A percentile compares a stretch with the other conserved stretches of the same genome.
These are phyloP conservation scores for Astrothelium subdiscretum DNA, from an alignment of 495 filamentous ascomycete species.

Conservation along the genomic window DNA sequence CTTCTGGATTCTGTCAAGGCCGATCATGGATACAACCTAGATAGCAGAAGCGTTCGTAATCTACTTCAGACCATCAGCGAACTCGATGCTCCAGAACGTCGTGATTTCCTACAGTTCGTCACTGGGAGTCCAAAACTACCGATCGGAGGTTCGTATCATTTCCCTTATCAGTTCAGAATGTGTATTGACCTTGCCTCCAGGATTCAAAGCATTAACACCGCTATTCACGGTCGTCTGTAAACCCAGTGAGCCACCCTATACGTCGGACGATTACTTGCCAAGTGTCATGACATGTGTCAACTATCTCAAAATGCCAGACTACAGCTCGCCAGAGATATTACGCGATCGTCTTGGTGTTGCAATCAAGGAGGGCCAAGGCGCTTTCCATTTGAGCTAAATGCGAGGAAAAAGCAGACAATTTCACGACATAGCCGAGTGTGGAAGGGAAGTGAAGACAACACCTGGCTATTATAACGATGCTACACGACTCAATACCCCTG, in stretches of 20 bases:
- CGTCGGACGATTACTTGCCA: slow-evolving; percentile 91
- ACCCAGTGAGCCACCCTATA: slow-evolving; percentile 87
- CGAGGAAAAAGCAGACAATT: neutral
- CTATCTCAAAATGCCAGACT: slow-evolving; percentile 97
- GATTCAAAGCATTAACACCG: slow-evolving; percentile 91
- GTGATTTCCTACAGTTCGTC: slow-evolving; percentile 96
- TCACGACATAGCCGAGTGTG: neutral
- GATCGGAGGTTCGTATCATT: slow-evolving; percentile 68
- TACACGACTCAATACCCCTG: neutral
- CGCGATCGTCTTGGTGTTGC: slow-evolving; percentile 66
- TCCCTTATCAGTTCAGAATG: slow-evolving; percentile 4
- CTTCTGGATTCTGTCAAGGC: slow-evolving; percentile 98
- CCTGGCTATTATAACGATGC: neutral
- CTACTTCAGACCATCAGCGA: slow-evolving; percentile 94
- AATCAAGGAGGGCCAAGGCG: slow-evolving; percentile 94
- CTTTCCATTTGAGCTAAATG: slow-evolving; percentile 82
- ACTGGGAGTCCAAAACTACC: slow-evolving; percentile 97
- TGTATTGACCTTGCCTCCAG: slow-evolving; percentile 40
- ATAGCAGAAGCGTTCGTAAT: slow-evolving; percentile 93
- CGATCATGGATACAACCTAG: slow-evolving; percentile 99
- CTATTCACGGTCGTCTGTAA: slow-evolving; percentile 99
- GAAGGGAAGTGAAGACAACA: neutral
- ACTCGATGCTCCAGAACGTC: slow-evolving; percentile 57
- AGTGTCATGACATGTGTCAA: slow-evolving; percentile 99
- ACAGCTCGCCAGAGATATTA: slow-evolving; percentile 68